Evolutionary conservation across 2,329 filamentous ascomycete species (phyloP).

Genomic region (Alternaria sp.): DNA sequence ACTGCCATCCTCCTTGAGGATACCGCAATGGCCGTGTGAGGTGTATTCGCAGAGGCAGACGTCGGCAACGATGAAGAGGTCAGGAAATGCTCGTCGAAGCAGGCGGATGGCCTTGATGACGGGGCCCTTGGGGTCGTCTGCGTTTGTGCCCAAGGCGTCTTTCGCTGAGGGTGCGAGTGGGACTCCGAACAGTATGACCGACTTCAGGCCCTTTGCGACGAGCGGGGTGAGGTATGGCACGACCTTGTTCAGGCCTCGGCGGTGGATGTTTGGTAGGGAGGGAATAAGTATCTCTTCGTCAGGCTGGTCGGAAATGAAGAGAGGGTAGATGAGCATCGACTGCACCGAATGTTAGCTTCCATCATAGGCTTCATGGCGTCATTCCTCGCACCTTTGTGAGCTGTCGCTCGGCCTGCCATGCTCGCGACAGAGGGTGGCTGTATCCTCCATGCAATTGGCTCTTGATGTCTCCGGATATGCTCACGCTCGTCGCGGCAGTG

Average conservation of each 20-base stretch:
- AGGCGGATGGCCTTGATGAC: slow-evolving; percentile 88
- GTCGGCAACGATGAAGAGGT: slow-evolving; percentile 88
- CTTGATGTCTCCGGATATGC: slow-evolving; percentile 59
- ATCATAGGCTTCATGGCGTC: neutral
- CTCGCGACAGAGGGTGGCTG: slow-evolving; percentile 57
- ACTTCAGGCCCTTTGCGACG: slow-evolving; percentile 85
- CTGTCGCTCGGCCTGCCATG: slow-evolving; percentile 61
- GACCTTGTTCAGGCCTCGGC: slow-evolving; percentile 85
- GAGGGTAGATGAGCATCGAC: slow-evolving; percentile 98
- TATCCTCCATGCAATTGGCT: slow-evolving; percentile 61
- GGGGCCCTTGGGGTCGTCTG: slow-evolving; percentile 90
- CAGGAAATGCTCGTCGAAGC: slow-evolving; percentile 82
- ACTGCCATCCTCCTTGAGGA: slow-evolving; percentile 88
- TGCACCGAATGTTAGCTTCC: slow-evolving; percentile 49
- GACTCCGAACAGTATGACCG: slow-evolving; percentile 95
- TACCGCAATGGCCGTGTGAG: slow-evolving; percentile 95
- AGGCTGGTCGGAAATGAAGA: slow-evolving; percentile 93
- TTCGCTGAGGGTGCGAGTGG: slow-evolving; percentile 81
- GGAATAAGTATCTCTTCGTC: slow-evolving; percentile 91
- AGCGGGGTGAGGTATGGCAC: slow-evolving; percentile 85
- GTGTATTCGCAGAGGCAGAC: slow-evolving; percentile 99
- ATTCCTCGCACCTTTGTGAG: slow-evolving; percentile 54
- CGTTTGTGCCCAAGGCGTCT: slow-evolving; percentile 87
- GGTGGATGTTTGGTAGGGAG: slow-evolving; percentile 87
- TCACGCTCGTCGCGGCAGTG: slow-evolving; percentile 60